Conservation (phyloP, 768 basidiomycete species). For the Lactarius quietus region DNA sequence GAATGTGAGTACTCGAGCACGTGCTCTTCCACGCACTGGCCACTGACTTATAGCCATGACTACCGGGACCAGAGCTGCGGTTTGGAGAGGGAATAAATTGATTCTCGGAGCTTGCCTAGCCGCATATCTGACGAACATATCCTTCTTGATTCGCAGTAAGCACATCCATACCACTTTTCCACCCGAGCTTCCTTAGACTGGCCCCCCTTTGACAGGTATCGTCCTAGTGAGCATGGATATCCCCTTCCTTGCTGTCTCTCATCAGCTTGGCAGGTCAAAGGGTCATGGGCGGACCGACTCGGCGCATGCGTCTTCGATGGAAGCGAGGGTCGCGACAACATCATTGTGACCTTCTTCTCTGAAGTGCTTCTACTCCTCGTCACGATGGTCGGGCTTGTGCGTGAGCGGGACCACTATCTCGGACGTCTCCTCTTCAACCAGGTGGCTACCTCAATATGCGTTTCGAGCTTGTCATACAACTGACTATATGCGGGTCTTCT, state of each 20-base stretch:
- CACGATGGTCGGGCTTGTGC: slow-evolving; percentile 15
- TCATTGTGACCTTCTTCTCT: slow-evolving; percentile 3
- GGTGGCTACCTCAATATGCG: background rate
- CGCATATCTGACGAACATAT: slow-evolving; percentile 14
- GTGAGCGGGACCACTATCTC: slow-evolving; percentile 21
- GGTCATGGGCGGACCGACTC: background rate
- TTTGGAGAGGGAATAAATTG: slow-evolving; percentile 11
- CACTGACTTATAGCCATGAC: background rate
- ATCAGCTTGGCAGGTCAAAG: slow-evolving; percentile 1
- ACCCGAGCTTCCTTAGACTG: background rate
- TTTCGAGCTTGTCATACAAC: background rate
- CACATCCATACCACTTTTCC: background rate
- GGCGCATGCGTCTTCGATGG: background rate
- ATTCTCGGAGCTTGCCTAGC: slow-evolving; percentile 1
- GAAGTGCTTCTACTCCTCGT: slow-evolving; percentile 14
- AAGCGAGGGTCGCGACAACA: background rate
- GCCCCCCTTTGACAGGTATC: slow-evolving; percentile 6
- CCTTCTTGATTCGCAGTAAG: slow-evolving; percentile 21
- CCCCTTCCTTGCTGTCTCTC: background rate
- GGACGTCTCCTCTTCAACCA: slow-evolving; percentile 22
- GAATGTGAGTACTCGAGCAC: slow-evolving; percentile 7
- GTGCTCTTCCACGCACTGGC: background rate
- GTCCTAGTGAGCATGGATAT: background rate
- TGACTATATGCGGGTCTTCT: background rate
- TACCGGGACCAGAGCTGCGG: slow-evolving; percentile 7